phyloP scores from a whole-genome alignment of 768 basidiomycete species.

The Tulasnella sp. region DNA sequence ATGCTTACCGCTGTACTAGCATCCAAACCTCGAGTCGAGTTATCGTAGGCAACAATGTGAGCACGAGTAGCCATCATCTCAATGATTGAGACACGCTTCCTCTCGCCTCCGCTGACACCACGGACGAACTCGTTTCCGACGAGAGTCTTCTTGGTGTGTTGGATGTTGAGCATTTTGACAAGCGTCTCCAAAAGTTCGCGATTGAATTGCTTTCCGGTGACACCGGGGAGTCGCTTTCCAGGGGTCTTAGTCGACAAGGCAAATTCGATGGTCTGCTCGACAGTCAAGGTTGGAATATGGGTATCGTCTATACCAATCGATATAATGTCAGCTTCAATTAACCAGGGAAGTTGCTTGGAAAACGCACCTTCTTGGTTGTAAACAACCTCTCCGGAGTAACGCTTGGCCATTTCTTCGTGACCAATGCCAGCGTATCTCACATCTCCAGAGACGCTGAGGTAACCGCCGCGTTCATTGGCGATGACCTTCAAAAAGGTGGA shows the following conservation, averaged over 20 bases:
- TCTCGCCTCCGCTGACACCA: constrained; percentile 62
- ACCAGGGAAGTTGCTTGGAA: not conserved
- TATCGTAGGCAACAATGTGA: constrained; percentile 20
- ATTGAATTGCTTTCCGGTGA: constrained; percentile 28
- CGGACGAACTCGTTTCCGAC: constrained; percentile 65
- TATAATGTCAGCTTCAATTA: not conserved
- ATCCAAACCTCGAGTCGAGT: constrained; percentile 23
- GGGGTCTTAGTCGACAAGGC: constrained; percentile 35
- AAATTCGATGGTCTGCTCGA: constrained; percentile 38
- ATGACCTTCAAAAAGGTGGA: constrained; percentile 40
- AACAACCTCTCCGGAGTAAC: constrained; percentile 26
- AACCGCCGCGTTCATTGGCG: constrained; percentile 30
- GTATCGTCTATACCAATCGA: constrained; percentile 30
- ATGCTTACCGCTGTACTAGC: constrained; percentile 22
- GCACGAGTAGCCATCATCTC: constrained; percentile 64
- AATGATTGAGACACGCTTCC: constrained; percentile 70
- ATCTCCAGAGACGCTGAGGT: constrained; percentile 29
- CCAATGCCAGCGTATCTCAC: constrained; percentile 37
- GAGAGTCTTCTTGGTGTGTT: constrained; percentile 54
- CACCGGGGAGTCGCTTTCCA: constrained; percentile 26
- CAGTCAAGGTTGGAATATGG: constrained; percentile 40
- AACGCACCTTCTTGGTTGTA: constrained; percentile 43
- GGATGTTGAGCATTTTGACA: constrained; percentile 60
- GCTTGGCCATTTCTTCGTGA: constrained; percentile 31
- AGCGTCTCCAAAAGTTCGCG: constrained; percentile 37